A percentile compares a stretch with the other conserved stretches of the same genome.
Conservation (phyloP, 2,329 filamentous ascomycete genomes). For the Botrytis cinerea region DNA sequence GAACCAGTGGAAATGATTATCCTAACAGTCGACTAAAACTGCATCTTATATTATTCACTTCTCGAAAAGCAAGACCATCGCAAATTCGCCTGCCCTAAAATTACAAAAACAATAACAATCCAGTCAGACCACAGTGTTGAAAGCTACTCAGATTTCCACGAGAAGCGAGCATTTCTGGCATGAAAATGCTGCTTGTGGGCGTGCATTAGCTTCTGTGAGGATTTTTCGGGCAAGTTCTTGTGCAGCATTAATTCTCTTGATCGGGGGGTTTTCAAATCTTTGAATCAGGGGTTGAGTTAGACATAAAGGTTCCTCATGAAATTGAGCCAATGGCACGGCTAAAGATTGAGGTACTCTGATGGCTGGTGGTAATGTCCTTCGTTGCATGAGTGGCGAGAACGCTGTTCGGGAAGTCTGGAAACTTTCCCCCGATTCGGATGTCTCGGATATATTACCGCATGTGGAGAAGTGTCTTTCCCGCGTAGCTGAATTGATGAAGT, state of each 20-base stretch:
- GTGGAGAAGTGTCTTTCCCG: neutral
- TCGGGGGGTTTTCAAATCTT: neutral
- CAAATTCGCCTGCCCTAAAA: neutral
- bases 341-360: neutral
- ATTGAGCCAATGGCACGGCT: neutral
- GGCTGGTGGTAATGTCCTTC: neutral
- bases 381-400: neutral
- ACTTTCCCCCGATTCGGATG: slow-evolving; percentile 5
- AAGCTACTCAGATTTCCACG: neutral
- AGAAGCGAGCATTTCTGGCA: neutral
- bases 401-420: neutral
- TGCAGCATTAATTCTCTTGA: neutral
- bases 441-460: neutral
- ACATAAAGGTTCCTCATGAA: neutral
- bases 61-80: neutral
- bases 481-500: neutral
- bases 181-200: neutral
- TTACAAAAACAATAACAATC: neutral
- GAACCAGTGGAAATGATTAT: neutral
- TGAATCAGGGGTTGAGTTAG: neutral
- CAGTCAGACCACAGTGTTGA: neutral
- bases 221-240: neutral
- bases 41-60: neutral
- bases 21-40: neutral
- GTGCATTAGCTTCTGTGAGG: neutral